Evolutionary conservation across 331 rosid species (phyloP).

Genomic region (Arachis monticola): DNA sequence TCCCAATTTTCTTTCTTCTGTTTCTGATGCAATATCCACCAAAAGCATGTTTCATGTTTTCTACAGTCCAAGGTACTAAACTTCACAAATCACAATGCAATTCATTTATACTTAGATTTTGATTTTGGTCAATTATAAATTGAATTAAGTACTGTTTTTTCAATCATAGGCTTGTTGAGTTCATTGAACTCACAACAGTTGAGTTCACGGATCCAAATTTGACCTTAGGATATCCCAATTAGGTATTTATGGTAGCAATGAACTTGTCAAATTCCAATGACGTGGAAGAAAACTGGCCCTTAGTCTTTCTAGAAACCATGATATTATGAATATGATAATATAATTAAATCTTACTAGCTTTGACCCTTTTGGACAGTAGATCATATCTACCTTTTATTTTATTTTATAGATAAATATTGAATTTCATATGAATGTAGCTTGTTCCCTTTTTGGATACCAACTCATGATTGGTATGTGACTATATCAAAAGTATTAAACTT

Average conservation of each 20-base stretch:
- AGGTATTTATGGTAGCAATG: background rate
- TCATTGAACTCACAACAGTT: background rate
- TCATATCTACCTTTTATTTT: background rate
- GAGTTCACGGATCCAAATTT: conserved; percentile 2
- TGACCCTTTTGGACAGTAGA: background rate
- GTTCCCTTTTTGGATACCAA: conserved; percentile 8
- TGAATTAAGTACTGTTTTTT: background rate
- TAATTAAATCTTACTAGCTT: conserved; percentile 6
- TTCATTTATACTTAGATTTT: conserved; percentile 23
- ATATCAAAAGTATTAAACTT: conserved; percentile 15
- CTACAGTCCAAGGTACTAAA: conserved; percentile 90
- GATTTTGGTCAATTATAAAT: background rate
- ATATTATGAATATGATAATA: background rate
- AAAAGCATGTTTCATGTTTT: conserved; percentile 87
- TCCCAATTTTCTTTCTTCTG: conserved; percentile 67
- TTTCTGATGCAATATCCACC: conserved; percentile 86
- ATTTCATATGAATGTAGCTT: conserved; percentile 14
- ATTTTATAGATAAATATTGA: too few species aligned
- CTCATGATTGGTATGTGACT: conserved; percentile 22
- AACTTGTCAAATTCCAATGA: conserved; percentile 11
- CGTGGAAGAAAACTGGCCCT: conserved; percentile 9
- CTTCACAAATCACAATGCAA: conserved; percentile 18
- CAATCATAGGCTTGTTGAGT: background rate
- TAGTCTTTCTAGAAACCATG: conserved; percentile 9
- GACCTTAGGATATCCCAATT: conserved; percentile 17